Percentiles rank a stretch among this genome's conserved stretches.
Evolutionary conservation across 306 rosid species (phyloP).

Genomic region (Trichosanthes truncata): DNA sequence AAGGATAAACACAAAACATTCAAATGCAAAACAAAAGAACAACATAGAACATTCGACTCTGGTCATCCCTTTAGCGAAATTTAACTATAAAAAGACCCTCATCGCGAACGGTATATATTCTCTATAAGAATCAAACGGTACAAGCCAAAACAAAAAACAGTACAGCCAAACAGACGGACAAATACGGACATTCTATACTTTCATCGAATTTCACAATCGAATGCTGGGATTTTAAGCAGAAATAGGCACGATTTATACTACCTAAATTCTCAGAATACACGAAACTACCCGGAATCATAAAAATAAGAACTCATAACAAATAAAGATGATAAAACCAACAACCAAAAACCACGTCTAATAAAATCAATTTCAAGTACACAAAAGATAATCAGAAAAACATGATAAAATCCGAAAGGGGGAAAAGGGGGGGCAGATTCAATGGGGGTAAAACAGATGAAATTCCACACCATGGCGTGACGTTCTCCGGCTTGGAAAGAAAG

Average conservation of each 20-base stretch:
- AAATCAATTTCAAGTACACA: not conserved
- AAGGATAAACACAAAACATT: not conserved
- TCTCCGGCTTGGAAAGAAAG: conserved; percentile 96
- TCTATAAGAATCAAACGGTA: not conserved
- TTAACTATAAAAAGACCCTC: not conserved
- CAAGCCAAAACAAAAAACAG: not conserved
- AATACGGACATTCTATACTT: not conserved
- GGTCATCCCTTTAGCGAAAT: not conserved
- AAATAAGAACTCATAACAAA: not conserved
- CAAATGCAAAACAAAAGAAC: not conserved
- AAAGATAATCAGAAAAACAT: not conserved
- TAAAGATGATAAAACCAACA: not conserved
- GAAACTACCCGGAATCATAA: not conserved
- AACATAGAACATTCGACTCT: not conserved
- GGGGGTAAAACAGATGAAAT: conserved; percentile 9
- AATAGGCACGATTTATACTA: not conserved
- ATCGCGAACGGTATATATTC: not conserved
- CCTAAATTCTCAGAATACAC: not conserved
- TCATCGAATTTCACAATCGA: not conserved
- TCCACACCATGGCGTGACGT: conserved; percentile 62
- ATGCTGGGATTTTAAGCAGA: not conserved
- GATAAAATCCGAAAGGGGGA: not conserved
- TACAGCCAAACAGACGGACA: not conserved
- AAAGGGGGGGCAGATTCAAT: not conserved
- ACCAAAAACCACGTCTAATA: not conserved